Evolutionary conservation across 2,329 filamentous ascomycete genomes (phyloP), one percentile per base, ranked within the genome.

Genomic region (Aureobasidium sp.): DNA sequence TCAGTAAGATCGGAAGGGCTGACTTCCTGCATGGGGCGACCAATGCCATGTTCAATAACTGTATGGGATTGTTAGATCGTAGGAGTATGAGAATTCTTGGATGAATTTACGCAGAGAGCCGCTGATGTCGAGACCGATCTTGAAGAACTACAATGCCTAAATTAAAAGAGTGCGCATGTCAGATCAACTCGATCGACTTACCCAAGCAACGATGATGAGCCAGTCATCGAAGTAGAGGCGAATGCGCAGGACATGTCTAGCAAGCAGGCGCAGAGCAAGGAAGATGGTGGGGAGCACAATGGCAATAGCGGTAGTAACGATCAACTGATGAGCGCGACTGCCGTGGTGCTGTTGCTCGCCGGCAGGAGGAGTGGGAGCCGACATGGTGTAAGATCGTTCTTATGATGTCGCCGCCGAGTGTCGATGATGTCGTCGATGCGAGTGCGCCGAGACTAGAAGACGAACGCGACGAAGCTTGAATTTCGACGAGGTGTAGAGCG

Each of bases 141-240:
- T 65, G 59, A 62, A 65, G 41, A 61, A n/a, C 59, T 61, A 3
- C 54, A 10, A 21, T 39, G 8, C 5, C 8, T 49, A 4, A 10
- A 29, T 41, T 9, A 54, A 14, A 10, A 41, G 9, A 21, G 6
- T 42, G 27, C 21, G 21, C 21, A 21, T 21, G 21, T 21, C 21
- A 21, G 21, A 21, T 21, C 21, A 21, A 21, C 21, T 21, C 21
- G 21, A 21, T 21, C 21, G 16, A 30, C 39, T 10, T 11, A 62
- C 21, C 41, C 61, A 59, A 14, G 59, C 62, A 6, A 61, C 41
- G 50, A 63, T 58, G 47, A 65, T 65, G 39, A 65, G 59, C 61
- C 61, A 65, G 29, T 65, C 64, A 30, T 65, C 64, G 32, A 55
- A 58, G 50, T 63, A 62, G 4, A 63, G 61, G 11, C 37, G 61